A percentile compares a stretch with the other conserved stretches of the same genome.
Conservation (phyloP, 1,284 basidiomycete species). For the Irpex sp. region DNA sequence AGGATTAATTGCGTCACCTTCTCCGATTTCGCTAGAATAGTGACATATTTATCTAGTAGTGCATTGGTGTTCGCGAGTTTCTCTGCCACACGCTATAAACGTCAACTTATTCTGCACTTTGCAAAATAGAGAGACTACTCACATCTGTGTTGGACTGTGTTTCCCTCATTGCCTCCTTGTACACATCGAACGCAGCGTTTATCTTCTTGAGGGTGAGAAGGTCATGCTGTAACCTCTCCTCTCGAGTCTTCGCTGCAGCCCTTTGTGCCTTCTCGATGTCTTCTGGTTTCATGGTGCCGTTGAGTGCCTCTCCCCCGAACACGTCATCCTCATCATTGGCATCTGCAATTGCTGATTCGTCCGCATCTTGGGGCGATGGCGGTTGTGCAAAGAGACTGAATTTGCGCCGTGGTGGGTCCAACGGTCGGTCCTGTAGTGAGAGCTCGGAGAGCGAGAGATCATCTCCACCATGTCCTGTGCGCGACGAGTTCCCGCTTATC, state of each 20-base stretch:
- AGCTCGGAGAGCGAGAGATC: slow-evolving; percentile 75
- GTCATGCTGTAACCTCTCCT: slow-evolving; percentile 81
- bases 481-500: slow-evolving; percentile 37
- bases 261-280: slow-evolving; percentile 33
- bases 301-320: slow-evolving; percentile 27
- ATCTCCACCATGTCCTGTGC: slow-evolving; percentile 54
- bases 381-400: slow-evolving; percentile 52
- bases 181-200: slow-evolving; percentile 71
- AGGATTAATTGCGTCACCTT: slow-evolving; percentile 71
- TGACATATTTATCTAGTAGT: slow-evolving; percentile 77
- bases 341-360: slow-evolving; percentile 32
- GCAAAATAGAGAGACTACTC: slow-evolving; percentile 24
- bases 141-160: slow-evolving; percentile 76
- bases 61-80: slow-evolving; percentile 78
- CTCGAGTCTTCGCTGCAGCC: slow-evolving; percentile 54
- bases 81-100: slow-evolving; percentile 63
- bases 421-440: slow-evolving; percentile 51
- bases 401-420: slow-evolving; percentile 29
- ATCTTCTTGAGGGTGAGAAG: slow-evolving; percentile 76
- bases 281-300: slow-evolving; percentile 36
- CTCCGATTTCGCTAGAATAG: slow-evolving; percentile 76
- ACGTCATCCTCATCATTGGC: slow-evolving; percentile 36
- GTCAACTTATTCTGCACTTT: background rate
- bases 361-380: slow-evolving; percentile 12
- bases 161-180: slow-evolving; percentile 71